Evolutionary conservation across 1,139 yeast species (phyloP), one percentile per base, ranked within the genome.

Genomic region (Pichia sp.): DNA sequence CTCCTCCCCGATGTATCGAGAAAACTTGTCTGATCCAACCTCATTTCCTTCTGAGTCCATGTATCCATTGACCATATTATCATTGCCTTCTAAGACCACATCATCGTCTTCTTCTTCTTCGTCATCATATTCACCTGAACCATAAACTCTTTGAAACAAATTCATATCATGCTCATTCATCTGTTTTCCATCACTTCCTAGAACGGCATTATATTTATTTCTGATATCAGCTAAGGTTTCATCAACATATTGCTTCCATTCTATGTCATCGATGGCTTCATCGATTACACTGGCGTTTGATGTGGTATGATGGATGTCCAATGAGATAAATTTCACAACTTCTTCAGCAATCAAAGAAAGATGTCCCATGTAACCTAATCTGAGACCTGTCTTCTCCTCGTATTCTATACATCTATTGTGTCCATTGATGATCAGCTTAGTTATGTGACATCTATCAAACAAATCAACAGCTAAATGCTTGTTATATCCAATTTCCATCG

Each of bases 301-400:
- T 1, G 90, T 84, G 1, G 89, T 84, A 46, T 59, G 62, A 44
- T 61, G 64, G 38, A 65, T 47, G 63, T 84, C 86, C 23, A 86
- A 72, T 50, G 89, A 90, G 32, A 92, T 87, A 69, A 93, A 93
- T 69, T 95, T 95, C 56, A 93, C 97, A 47, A 93, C 96, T 69
- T 93, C 99, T 68, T 95, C 99, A 8, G 97, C 96, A 59, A 95
- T 92, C 60, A 93, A 76, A 0, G 97, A 93, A 67, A 93, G 76
- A 71, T 93, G 99, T 34, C 99, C 99, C 96, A 93, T 95, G 70
- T 87, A 95, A 1, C 99, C 99, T 57, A 92, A 75, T 61, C 97
- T 80, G 60, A 89, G 78, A 1, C 89, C 87, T 54, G 83, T 81
- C 53, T 75, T 74, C 51, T 71, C 73, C 57, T 73, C 73, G 68